phyloP scores from a whole-genome alignment of 108 stramenopile species.

The Fistulifera solaris region DNA sequence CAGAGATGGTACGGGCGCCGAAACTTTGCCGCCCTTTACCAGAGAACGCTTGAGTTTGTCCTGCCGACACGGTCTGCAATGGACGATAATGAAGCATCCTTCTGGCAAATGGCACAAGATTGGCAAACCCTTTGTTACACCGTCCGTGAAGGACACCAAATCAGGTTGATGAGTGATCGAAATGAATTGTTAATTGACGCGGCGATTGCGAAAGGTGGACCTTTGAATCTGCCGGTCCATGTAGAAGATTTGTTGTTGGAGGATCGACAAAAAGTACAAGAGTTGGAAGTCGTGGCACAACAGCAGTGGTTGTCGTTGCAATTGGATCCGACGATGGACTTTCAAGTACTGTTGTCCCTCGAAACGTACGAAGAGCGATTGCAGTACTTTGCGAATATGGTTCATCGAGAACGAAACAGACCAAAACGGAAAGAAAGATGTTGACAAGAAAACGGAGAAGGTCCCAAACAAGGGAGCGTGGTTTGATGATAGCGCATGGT shows the following conservation, averaged over 20 bases:
- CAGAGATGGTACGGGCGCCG: slow-evolving; percentile 31
- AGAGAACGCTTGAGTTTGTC: background rate
- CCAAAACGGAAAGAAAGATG: no score
- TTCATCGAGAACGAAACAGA: slow-evolving; percentile 31
- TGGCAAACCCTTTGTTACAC: slow-evolving; percentile 73
- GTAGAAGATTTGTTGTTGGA: slow-evolving; percentile 33
- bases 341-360: slow-evolving; percentile 48
- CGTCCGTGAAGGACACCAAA: slow-evolving; percentile 31
- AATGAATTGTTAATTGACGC: slow-evolving; percentile 54
- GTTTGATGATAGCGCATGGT: no score
- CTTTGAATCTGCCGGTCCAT: slow-evolving; percentile 59
- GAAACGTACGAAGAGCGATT: slow-evolving; percentile 20
- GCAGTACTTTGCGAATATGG: slow-evolving; percentile 29
- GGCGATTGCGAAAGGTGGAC: slow-evolving; percentile 33
- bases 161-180: slow-evolving; percentile 26
- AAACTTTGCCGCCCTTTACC: slow-evolving; percentile 35
- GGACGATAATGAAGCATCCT: background rate
- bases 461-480: no score
- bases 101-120: slow-evolving; percentile 50
- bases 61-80: background rate
- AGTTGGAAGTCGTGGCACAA: slow-evolving; percentile 40
- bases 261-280: slow-evolving; percentile 30
- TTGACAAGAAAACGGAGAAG: no score
- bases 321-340: slow-evolving; percentile 66
- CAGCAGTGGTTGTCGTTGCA: slow-evolving; percentile 29